Conservation (phyloP, 73 alveolate genomes). For the Uronychia binucleata region DNA sequence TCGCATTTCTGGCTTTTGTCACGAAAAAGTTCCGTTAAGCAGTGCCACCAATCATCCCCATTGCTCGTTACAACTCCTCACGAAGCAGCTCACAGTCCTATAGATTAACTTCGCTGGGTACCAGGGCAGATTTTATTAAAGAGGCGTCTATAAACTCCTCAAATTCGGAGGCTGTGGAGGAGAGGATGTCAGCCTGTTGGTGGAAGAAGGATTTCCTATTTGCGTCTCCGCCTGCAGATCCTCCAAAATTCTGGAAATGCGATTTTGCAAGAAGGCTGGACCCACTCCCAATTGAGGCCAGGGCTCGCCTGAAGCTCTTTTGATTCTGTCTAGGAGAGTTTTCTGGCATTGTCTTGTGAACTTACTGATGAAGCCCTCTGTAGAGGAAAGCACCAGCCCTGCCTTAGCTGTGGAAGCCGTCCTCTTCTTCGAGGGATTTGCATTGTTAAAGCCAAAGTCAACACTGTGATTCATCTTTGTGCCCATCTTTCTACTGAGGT, state of each 20-base stretch:
- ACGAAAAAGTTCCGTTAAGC: constrained; percentile 20
- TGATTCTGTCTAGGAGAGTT: background rate
- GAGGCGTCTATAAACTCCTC: constrained; percentile 22
- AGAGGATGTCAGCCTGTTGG: background rate
- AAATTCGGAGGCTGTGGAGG: background rate
- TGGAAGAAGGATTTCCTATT: background rate
- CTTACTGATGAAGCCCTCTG: background rate
- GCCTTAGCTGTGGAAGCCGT: background rate
- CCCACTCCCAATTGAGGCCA: background rate
- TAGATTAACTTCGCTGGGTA: background rate
- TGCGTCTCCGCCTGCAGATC: background rate
- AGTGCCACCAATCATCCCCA: background rate
- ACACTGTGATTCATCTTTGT: background rate
- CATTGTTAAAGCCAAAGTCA: background rate
- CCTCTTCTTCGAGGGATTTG: background rate
- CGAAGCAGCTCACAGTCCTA: background rate
- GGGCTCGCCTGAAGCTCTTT: background rate
- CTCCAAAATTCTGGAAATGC: background rate
- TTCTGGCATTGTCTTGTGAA: background rate
- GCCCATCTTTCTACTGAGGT: background rate
- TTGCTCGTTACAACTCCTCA: background rate
- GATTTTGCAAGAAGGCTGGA: background rate
- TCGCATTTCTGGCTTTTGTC: constrained; percentile 35
- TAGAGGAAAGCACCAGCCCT: background rate
- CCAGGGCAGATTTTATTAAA: background rate